These are phyloP conservation scores for Cladosporium sp. DNA, from an alignment of 2,329 filamentous ascomycete species.

Conservation along the genomic window DNA sequence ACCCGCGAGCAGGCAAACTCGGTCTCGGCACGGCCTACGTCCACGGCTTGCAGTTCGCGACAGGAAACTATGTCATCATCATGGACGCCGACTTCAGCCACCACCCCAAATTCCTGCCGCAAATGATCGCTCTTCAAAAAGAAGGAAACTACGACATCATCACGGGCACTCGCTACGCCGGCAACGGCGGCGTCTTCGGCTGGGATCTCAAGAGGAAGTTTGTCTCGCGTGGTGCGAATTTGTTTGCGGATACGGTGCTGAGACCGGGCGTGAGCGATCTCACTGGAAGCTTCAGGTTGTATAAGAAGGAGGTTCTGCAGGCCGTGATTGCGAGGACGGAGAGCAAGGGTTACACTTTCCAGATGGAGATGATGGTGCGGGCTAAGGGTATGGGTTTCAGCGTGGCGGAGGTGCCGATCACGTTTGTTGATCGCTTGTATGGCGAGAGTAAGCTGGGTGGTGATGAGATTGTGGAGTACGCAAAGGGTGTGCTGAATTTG, in stretches of 20 bases:
- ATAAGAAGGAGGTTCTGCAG: constrained; percentile 86
- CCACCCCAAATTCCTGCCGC: constrained; percentile 97
- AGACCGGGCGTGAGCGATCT: constrained; percentile 92
- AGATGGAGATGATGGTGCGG: constrained; percentile 99
- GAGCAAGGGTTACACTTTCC: constrained; percentile 97
- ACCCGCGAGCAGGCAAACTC: constrained; percentile 89
- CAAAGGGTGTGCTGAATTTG: constrained; percentile 61
- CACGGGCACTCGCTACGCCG: constrained; percentile 91
- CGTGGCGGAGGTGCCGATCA: constrained; percentile 93
- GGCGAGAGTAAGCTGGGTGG: constrained; percentile 93
- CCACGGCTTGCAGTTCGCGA: constrained; percentile 85
- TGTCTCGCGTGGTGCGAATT: constrained; percentile 82
- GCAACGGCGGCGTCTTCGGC: constrained; percentile 81
- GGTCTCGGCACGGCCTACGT: constrained; percentile 97
- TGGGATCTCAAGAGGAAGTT: constrained; percentile 86
- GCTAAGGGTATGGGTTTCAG: constrained; percentile 94
- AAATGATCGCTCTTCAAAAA: constrained; percentile 84
- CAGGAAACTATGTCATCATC: constrained; percentile 96
- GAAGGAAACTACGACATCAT: constrained; percentile 88
- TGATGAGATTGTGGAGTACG: constrained; percentile 94
- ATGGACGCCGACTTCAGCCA: constrained; percentile 99
- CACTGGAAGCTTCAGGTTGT: constrained; percentile 91
- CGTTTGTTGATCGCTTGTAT: constrained; percentile 92
- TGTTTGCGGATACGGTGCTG: constrained; percentile 93
- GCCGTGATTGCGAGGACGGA: constrained; percentile 88